Evolutionary conservation across 2,329 filamentous ascomycete genomes (phyloP).

Genomic region (Aspergillus novoparasiticus): DNA sequence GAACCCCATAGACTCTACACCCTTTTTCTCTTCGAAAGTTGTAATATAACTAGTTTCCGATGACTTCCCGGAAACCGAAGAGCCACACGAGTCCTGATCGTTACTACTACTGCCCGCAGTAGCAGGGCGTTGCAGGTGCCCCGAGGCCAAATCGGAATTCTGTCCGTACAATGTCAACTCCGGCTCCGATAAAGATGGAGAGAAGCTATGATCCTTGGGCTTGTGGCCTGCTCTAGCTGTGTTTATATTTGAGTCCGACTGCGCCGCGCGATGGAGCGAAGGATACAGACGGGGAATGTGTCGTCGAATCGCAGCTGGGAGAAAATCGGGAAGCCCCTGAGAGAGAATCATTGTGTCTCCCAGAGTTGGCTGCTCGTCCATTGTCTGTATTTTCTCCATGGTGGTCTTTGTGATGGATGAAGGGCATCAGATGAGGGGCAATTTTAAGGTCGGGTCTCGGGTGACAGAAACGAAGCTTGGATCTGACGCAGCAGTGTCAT

Average conservation of each 20-base stretch:
- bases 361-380: slow-evolving; percentile 6
- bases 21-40: slow-evolving; percentile 17
- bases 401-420: not conserved
- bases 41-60: slow-evolving; percentile 26
- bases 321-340: slow-evolving; percentile 17
- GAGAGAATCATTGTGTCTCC: slow-evolving; percentile 24
- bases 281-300: slow-evolving; percentile 29
- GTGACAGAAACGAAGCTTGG: not conserved
- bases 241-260: not conserved
- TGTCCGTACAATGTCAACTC: slow-evolving; percentile 1
- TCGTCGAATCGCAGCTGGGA: slow-evolving; percentile 31
- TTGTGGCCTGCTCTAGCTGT: slow-evolving; percentile 4
- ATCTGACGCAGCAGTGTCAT: not conserved
- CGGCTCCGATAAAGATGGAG: slow-evolving; percentile 1
- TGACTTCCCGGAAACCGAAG: slow-evolving; percentile 18
- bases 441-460: not conserved
- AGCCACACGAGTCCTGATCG: slow-evolving; percentile 9
- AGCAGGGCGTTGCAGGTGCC: slow-evolving; percentile 13
- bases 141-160: slow-evolving; percentile 1
- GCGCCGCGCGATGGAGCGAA: slow-evolving; percentile 13
- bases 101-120: slow-evolving; percentile 17
- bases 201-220: slow-evolving; percentile 4
- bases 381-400: not conserved
- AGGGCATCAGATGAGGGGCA: not conserved
- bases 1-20: slow-evolving; percentile 12